These are phyloP conservation scores for Dryadomyces quercus-mongolicae DNA, from an alignment of 2,329 filamentous ascomycete species.

Conservation along the genomic window DNA sequence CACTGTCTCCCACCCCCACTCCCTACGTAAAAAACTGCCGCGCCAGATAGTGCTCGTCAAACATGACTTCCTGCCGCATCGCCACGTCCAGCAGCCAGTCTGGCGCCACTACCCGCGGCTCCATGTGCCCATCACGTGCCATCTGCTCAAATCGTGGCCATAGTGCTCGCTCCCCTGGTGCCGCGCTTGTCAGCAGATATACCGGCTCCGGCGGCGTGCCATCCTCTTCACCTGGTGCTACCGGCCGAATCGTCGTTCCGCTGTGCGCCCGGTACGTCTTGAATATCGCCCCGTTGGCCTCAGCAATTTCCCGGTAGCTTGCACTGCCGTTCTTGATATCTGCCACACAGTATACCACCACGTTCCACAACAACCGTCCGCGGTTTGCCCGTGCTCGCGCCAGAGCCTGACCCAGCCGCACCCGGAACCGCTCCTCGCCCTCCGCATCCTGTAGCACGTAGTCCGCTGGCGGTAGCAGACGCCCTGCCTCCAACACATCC, in stretches of 20 bases:
- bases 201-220: slow-evolving; percentile 52
- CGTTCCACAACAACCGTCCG: slow-evolving; percentile 60
- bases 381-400: slow-evolving; percentile 63
- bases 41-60: slow-evolving; percentile 47
- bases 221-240: slow-evolving; percentile 48
- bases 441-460: slow-evolving; percentile 60
- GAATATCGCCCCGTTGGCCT: slow-evolving; percentile 79
- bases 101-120: slow-evolving; percentile 65
- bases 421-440: slow-evolving; percentile 58
- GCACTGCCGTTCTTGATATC: slow-evolving; percentile 70
- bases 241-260: slow-evolving; percentile 53
- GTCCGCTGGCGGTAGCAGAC: slow-evolving; percentile 50
- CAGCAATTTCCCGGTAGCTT: slow-evolving; percentile 74
- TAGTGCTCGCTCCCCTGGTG: slow-evolving; percentile 54
- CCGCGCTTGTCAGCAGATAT: slow-evolving; percentile 66
- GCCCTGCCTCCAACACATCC: slow-evolving; percentile 56
- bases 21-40: slow-evolving; percentile 13
- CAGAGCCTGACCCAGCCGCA: slow-evolving; percentile 58
- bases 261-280: slow-evolving; percentile 64
- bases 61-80: slow-evolving; percentile 73
- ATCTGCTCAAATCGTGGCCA: slow-evolving; percentile 74
- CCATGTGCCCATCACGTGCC: slow-evolving; percentile 66
- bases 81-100: slow-evolving; percentile 88
- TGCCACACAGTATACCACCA: slow-evolving; percentile 75
- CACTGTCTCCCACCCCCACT: background rate